Evolutionary conservation across 2,329 filamentous ascomycete genomes (phyloP).

Genomic region (Monilinia aucupariae): DNA sequence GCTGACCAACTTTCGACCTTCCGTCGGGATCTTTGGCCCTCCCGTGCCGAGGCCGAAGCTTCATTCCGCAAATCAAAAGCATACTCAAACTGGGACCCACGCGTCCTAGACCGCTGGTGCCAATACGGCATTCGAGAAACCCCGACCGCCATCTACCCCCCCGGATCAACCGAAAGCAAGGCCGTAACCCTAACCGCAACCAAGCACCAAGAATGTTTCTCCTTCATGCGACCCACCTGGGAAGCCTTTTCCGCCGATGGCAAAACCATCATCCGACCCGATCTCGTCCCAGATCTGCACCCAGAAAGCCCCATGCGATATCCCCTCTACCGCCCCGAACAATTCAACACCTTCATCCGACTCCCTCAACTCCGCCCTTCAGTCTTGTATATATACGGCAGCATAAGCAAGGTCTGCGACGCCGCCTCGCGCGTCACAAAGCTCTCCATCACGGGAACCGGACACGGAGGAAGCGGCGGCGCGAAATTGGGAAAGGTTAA

Average conservation of each 20-base stretch:
- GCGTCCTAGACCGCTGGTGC: conserved; percentile 71
- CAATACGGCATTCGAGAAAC: conserved; percentile 68
- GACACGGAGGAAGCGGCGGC: conserved; percentile 63
- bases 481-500: conserved; percentile 59
- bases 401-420: conserved; percentile 50
- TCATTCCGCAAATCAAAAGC: conserved; percentile 66
- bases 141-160: conserved; percentile 56
- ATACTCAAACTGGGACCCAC: conserved; percentile 75
- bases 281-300: conserved; percentile 6
- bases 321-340: conserved; percentile 65
- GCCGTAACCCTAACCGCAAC: conserved; percentile 70
- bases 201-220: conserved; percentile 83
- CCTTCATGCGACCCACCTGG: conserved; percentile 60
- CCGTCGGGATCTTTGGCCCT: conserved; percentile 79
- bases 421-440: conserved; percentile 48
- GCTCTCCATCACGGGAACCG: conserved; percentile 57
- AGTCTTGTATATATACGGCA: conserved; percentile 66
- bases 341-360: conserved; percentile 48
- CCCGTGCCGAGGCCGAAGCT: conserved; percentile 59
- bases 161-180: conserved; percentile 35
- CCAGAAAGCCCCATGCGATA: conserved; percentile 26
- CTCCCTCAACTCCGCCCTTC: conserved; percentile 58
- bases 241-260: conserved; percentile 35
- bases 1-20: conserved; percentile 58
- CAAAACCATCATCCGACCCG: conserved; percentile 34